Evolutionary conservation across 306 rosid genomes (phyloP).

Genomic region (Vigna trinervia): DNA sequence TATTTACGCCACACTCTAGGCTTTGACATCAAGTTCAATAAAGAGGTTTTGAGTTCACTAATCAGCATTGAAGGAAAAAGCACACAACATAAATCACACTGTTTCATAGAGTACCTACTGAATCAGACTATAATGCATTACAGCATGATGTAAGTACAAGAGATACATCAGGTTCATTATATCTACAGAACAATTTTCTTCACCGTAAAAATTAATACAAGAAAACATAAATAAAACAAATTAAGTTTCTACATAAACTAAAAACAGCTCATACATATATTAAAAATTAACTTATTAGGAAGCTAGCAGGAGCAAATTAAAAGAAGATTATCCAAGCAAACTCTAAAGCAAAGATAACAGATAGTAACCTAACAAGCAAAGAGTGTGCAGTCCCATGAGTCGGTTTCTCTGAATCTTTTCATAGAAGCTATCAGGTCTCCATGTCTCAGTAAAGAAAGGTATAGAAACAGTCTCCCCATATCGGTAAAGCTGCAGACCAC

Average conservation of each 20-base stretch:
- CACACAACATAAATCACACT: neutral
- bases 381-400: conserved; percentile 61
- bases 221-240: too few relatives aligned
- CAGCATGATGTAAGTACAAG: neutral
- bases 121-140: conserved; percentile 9
- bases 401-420: conserved; percentile 80
- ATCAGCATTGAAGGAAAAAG: conserved; percentile 5
- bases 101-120: neutral
- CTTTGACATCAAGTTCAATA: neutral
- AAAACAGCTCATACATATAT: too few relatives aligned
- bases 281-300: too few relatives aligned
- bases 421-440: conserved; percentile 95
- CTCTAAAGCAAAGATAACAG: neutral
- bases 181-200: neutral
- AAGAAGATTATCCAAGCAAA: neutral
- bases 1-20: neutral
- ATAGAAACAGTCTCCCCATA: conserved; percentile 88
- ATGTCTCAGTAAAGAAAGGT: conserved; percentile 80
- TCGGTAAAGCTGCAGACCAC: conserved; percentile 88
- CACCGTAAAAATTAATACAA: too few relatives aligned
- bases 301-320: too few relatives aligned
- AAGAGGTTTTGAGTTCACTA: neutral
- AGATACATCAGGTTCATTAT: neutral
- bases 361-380: conserved; percentile 69
- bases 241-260: too few relatives aligned